Evolutionary conservation across 1,284 basidiomycete genomes (phyloP).

Genomic region (Apiotrichum laibachii): DNA sequence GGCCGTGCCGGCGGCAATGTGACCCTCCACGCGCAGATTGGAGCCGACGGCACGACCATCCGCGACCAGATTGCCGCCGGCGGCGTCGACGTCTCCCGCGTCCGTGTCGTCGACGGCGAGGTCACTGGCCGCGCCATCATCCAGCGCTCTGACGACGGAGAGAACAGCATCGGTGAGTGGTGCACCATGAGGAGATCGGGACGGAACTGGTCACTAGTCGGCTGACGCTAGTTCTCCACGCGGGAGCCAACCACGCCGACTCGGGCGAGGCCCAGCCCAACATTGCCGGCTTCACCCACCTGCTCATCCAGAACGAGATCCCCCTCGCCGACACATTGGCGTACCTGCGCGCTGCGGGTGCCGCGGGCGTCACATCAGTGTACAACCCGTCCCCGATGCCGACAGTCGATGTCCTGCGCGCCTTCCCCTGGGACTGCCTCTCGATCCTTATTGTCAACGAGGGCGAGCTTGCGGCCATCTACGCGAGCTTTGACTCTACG

Average conservation of each 20-base stretch:
- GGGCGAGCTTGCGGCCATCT: constrained; percentile 50
- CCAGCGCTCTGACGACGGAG: constrained; percentile 50
- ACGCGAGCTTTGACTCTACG: constrained; percentile 19
- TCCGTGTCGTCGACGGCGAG: constrained; percentile 33
- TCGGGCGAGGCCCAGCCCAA: constrained; percentile 4
- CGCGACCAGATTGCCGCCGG: constrained; percentile 24
- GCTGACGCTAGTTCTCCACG: constrained; percentile 37
- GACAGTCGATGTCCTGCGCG: constrained; percentile 41
- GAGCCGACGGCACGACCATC: constrained; percentile 50
- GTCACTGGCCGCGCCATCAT: constrained; percentile 54
- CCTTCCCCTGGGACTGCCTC: constrained; percentile 54
- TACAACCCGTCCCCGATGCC: constrained; percentile 60
- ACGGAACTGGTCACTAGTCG: neutral
- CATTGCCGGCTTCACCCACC: constrained; percentile 45
- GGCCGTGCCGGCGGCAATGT: constrained; percentile 49
- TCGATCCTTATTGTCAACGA: constrained; percentile 58
- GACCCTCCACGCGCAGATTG: constrained; percentile 46
- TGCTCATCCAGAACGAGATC: constrained; percentile 60
- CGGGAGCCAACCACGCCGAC: constrained; percentile 46
- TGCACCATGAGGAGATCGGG: neutral
- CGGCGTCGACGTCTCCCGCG: constrained; percentile 40
- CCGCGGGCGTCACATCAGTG: constrained; percentile 41
- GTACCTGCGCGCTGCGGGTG: constrained; percentile 44
- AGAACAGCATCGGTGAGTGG: constrained; percentile 50
- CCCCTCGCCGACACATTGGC: constrained; percentile 53